A percentile compares a stretch with the other conserved stretches of the same genome.
Evolutionary conservation across 805 yeast genomes (phyloP).

Genomic region (Metschnikowia noctiluminum): DNA sequence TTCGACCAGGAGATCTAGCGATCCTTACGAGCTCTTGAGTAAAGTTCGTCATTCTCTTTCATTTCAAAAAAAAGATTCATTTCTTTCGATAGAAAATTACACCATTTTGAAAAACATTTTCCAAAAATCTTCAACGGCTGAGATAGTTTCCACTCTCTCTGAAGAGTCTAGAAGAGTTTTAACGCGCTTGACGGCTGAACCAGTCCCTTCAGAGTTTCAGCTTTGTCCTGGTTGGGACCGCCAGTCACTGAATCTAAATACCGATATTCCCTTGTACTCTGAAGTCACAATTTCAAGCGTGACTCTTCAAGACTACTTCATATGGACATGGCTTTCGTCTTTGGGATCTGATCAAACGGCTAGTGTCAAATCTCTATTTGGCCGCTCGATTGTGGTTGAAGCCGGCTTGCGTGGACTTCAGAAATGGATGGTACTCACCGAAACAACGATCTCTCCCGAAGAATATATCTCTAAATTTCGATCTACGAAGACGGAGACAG

Average conservation of each 20-base stretch:
- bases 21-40: slow-evolving; percentile 56
- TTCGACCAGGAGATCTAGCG: slow-evolving; percentile 47
- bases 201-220: slow-evolving; percentile 34
- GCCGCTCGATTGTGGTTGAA: slow-evolving; percentile 78
- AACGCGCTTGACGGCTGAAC: slow-evolving; percentile 34
- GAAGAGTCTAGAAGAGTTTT: slow-evolving; percentile 66
- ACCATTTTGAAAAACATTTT: slow-evolving; percentile 71
- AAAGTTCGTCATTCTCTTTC: slow-evolving; percentile 49
- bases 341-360: slow-evolving; percentile 71
- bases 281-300: slow-evolving; percentile 50
- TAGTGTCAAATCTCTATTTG: slow-evolving; percentile 64
- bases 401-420: slow-evolving; percentile 75
- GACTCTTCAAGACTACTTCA: slow-evolving; percentile 79
- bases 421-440: slow-evolving; percentile 77
- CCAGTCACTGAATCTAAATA: slow-evolving; percentile 5
- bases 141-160: slow-evolving; percentile 62
- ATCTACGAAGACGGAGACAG: slow-evolving; percentile 13
- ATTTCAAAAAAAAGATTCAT: slow-evolving; percentile 67
- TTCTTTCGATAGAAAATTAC: slow-evolving; percentile 74
- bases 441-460: slow-evolving; percentile 47
- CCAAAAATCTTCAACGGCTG: slow-evolving; percentile 49
- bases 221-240: slow-evolving; percentile 40
- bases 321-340: slow-evolving; percentile 88
- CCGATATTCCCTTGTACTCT: slow-evolving; percentile 37
- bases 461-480: slow-evolving; percentile 29